Percentiles rank a stretch among this genome's conserved stretches.
Evolutionary conservation across 805 yeast genomes (phyloP).

Genomic region (Sungouiozyma ichnusensis): DNA sequence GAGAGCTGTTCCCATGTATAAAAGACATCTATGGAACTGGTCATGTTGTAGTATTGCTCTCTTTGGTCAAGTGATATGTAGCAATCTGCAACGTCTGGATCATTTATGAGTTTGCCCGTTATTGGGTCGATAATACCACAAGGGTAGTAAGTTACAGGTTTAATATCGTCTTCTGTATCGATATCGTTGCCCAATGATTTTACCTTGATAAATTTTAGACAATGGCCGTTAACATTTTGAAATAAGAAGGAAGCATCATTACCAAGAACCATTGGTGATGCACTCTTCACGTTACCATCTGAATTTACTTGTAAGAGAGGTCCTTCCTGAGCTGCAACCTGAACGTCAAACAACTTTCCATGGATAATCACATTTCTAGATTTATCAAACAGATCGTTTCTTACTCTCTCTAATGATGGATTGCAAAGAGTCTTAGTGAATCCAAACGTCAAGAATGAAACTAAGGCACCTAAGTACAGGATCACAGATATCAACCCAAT

Average conservation of each 20-base stretch:
- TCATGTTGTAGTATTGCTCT: constrained; percentile 48
- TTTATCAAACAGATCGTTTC: constrained; percentile 44
- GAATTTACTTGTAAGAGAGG: constrained; percentile 64
- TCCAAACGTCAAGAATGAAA: constrained; percentile 86
- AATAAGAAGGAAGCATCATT: constrained; percentile 74
- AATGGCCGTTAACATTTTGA: constrained; percentile 87
- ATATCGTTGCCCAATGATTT: constrained; percentile 65
- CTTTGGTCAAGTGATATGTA: constrained; percentile 27
- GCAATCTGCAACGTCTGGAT: constrained; percentile 54
- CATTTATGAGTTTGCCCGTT: constrained; percentile 55
- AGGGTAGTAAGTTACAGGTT: constrained; percentile 94
- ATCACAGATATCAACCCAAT: constrained; percentile 76
- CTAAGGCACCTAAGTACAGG: constrained; percentile 57
- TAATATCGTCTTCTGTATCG: constrained; percentile 37
- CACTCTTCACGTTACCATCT: constrained; percentile 58
- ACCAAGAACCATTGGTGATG: constrained; percentile 71
- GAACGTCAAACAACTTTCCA: constrained; percentile 70
- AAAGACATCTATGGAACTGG: constrained; percentile 62
- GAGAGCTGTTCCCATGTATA: constrained; percentile 87
- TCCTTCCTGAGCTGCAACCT: constrained; percentile 63
- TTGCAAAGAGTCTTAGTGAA: constrained; percentile 75
- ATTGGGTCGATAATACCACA: constrained; percentile 33
- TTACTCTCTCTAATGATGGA: constrained; percentile 36
- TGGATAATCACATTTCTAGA: constrained; percentile 60
- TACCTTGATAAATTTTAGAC: constrained; percentile 69